These are phyloP conservation scores for Tetrahymena elliotti DNA, from an alignment of 73 alveolate species.

Conservation along the genomic window DNA sequence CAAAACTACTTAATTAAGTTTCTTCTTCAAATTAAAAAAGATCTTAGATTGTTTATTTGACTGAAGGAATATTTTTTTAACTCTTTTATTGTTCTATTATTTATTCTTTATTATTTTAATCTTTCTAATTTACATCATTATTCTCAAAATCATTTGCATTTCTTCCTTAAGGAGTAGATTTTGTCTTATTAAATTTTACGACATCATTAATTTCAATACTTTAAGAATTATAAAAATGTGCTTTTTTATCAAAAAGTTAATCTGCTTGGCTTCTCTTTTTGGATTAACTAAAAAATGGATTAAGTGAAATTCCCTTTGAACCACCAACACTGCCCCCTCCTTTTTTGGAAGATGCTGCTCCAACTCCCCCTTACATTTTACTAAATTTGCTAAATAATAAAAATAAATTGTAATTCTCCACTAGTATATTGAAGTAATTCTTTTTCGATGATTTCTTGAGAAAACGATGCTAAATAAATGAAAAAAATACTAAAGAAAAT, in stretches of 20 bases:
- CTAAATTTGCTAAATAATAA: no score
- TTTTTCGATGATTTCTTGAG: no score
- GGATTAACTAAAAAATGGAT: not conserved
- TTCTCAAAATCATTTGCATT: no score
- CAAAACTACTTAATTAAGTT: not conserved
- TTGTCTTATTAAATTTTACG: no score
- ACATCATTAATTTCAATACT: not conserved
- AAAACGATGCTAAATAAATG: no score
- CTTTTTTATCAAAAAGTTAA: not conserved
- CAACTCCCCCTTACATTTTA: not conserved
- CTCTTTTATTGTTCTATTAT: no score
- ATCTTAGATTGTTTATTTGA: not conserved
- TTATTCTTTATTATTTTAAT: no score
- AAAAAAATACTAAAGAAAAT: no score
- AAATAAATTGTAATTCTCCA: no score
- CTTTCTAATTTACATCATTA: not conserved
- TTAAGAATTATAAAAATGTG: not conserved
- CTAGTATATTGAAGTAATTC: no score
- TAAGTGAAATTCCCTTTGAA: not conserved
- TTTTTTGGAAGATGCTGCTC: not conserved
- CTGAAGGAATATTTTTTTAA: not conserved
- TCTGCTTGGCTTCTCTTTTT: not conserved
- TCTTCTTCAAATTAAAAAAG: not conserved
- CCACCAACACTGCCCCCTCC: not conserved
- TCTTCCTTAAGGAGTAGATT: not conserved